Base-by-base conservation (phyloP, 2,329 filamentous ascomycete genomes). In the Colletotrichum sp. region DNA sequence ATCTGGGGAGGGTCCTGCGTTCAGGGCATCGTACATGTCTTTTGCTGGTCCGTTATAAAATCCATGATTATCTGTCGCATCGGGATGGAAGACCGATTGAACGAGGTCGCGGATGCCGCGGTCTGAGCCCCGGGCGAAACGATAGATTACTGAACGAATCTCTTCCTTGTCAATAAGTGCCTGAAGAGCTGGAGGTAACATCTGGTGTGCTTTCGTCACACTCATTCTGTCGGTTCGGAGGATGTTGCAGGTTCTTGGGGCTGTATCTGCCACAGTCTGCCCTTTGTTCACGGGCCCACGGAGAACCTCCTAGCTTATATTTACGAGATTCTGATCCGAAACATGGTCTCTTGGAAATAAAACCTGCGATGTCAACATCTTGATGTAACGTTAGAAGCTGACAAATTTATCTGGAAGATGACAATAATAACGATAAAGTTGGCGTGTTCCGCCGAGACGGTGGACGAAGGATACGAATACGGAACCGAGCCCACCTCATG, bases 261-360 rank as follows among this genome's bases (percentile, higher is more conserved):
- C 0, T 44, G 3, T 0, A 3, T n/a, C 1, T 44, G 19, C 8
- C 39, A 12, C 6, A 11, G 0, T 11, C 39, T n/a, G 39, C 5
- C 9, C 1, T n/a, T 12, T 6, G 39, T n/a, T 2, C 3, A 3
- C 3, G 19, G 9, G 39, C n/a, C 1, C 3, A 3, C 3, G 19
- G 9, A 5, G 19, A 7, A 2, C 19, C 9, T n/a, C 39, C 3
- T 3, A 0, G 19, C 9, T 44, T 44, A 44, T 44, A 44, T 11
- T 0, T 0, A 44, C 36, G 16, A 44, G 0, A 0, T 19, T 11
- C 36, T 5, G 0, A 39, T 39, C 16, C 16, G 19, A 44, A 0
- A 44, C 1, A 19, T 19, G 19, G 5, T 19, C 2, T 19, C 4
- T 5, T 2, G 16, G 3, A 0, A 0, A 39, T 5, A 5, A 39